These are phyloP conservation scores for Apiotrichum akiyoshidainum DNA, from an alignment of 1,284 basidiomycete species.

Conservation along the genomic window DNA sequence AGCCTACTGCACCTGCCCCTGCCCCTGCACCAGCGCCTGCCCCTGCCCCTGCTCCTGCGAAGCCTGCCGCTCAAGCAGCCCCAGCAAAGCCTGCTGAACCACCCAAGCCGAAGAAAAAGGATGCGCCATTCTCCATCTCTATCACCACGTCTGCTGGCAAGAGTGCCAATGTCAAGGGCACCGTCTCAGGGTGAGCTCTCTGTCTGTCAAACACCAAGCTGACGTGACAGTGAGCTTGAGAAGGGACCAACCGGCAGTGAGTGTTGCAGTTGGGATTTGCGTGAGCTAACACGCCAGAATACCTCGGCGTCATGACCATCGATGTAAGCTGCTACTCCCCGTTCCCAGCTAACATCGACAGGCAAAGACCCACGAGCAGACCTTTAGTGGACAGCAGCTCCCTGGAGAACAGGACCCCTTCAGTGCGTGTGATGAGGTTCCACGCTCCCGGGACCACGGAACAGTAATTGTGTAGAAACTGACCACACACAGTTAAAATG, in stretches of 20 bases:
- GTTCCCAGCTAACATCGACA: conserved; percentile 2
- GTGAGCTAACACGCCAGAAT: conserved; percentile 21
- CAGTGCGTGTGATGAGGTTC: conserved; percentile 21
- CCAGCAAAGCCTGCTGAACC: background rate
- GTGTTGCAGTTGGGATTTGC: background rate
- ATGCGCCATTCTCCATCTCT: conserved; percentile 27
- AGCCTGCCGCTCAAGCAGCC: background rate
- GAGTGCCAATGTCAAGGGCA: background rate
- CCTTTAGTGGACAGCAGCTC: conserved; percentile 38
- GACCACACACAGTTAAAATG: conserved; percentile 8
- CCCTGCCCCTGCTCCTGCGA: background rate
- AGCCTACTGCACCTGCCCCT: background rate
- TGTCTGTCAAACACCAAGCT: background rate
- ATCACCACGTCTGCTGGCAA: conserved; percentile 5
- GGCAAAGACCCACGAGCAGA: conserved; percentile 35
- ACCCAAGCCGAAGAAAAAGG: conserved; percentile 5
- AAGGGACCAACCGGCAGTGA: conserved; percentile 40
- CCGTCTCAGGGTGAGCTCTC: conserved; percentile 26
- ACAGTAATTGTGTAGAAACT: no score
- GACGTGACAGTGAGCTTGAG: conserved; percentile 27
- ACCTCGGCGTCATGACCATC: conserved; percentile 39
- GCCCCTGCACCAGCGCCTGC: background rate
- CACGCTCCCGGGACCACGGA: no score
- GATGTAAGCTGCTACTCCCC: conserved; percentile 23
- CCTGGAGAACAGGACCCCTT: conserved; percentile 40